Conservation (phyloP, 768 basidiomycete species). For the Nidula microcarpa region DNA sequence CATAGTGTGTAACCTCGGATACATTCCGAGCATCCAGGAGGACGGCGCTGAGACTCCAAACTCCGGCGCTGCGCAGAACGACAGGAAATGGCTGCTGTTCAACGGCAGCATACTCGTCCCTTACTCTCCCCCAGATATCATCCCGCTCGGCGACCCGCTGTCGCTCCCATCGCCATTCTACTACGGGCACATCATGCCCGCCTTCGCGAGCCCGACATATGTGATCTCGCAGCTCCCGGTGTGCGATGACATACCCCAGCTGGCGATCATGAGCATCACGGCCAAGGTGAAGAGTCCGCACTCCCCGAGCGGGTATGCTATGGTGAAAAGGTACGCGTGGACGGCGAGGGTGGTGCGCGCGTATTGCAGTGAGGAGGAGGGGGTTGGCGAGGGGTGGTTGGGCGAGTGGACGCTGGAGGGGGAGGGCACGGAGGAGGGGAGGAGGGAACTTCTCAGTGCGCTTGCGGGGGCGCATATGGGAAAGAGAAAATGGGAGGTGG, state of each 20-base stretch:
- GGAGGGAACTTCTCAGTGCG: conserved; percentile 52
- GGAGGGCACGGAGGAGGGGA: conserved; percentile 70
- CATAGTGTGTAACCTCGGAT: conserved; percentile 78
- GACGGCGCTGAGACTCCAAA: not conserved
- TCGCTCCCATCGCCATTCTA: conserved; percentile 74
- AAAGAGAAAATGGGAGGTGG: conserved; percentile 45
- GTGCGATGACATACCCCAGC: conserved; percentile 38
- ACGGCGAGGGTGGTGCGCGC: conserved; percentile 39
- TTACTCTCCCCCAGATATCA: conserved; percentile 52
- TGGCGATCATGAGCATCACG: conserved; percentile 43
- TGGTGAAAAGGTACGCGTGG: conserved; percentile 67
- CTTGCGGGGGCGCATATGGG: conserved; percentile 32
- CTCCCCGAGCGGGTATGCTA: conserved; percentile 54
- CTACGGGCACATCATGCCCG: conserved; percentile 62
- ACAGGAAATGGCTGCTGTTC: conserved; percentile 68
- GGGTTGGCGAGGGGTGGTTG: conserved; percentile 64
- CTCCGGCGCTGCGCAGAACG: conserved; percentile 2
- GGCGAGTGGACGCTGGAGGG: conserved; percentile 82
- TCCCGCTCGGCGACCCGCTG: conserved; percentile 54
- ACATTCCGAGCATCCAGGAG: conserved; percentile 44
- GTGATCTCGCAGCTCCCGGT: conserved; percentile 30
- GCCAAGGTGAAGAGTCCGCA: conserved; percentile 54
- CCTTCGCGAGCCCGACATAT: conserved; percentile 31
- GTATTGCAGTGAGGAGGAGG: conserved; percentile 30
- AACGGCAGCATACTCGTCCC: conserved; percentile 61